These are phyloP conservation scores for Paracoccidioides lutzii DNA, from an alignment of 2,329 filamentous ascomycete species.

Conservation along the genomic window DNA sequence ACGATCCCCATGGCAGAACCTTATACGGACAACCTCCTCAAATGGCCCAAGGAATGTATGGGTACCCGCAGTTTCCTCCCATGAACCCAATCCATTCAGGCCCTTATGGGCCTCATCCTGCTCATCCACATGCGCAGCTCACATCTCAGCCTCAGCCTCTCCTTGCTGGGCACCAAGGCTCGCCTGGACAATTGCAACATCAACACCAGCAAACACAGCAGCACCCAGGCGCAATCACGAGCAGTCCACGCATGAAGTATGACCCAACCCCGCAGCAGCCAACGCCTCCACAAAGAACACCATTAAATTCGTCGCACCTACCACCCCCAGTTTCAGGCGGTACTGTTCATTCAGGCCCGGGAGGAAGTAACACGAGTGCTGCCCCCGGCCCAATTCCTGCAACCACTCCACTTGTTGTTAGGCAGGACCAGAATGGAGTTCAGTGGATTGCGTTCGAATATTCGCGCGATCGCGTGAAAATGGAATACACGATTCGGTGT, in stretches of 20 bases:
- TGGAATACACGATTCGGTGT: slow-evolving; percentile 98
- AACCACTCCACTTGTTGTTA: slow-evolving; percentile 84
- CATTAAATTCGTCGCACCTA: slow-evolving; percentile 30
- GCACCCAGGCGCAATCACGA: slow-evolving; percentile 52
- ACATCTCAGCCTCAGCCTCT: slow-evolving; percentile 41
- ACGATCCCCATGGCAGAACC: slow-evolving; percentile 72
- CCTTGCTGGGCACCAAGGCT: slow-evolving; percentile 36
- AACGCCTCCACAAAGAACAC: slow-evolving; percentile 22
- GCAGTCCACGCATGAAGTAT: slow-evolving; percentile 42
- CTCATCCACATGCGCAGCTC: slow-evolving; percentile 43
- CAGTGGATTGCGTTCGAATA: slow-evolving; percentile 99
- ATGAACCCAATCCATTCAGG: slow-evolving; percentile 42
- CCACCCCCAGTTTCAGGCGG: slow-evolving; percentile 32
- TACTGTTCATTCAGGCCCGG: slow-evolving; percentile 23
- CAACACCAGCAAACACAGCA: slow-evolving; percentile 31
- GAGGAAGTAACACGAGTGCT: slow-evolving; percentile 64
- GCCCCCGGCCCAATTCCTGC: slow-evolving; percentile 93
- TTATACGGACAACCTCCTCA: slow-evolving; percentile 76
- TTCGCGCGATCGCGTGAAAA: slow-evolving; percentile 91
- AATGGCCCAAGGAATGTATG: slow-evolving; percentile 76
- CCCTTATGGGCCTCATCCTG: slow-evolving; percentile 44
- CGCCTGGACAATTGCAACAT: slow-evolving; percentile 32
- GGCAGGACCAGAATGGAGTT: slow-evolving; percentile 90
- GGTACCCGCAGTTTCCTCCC: slow-evolving; percentile 46
- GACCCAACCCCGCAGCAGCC: slow-evolving; percentile 31